Evolutionary conservation across 176 grass and related monocot genomes (phyloP), one percentile per base, ranked within the genome.

Genomic region (Oryza glumipatula): DNA sequence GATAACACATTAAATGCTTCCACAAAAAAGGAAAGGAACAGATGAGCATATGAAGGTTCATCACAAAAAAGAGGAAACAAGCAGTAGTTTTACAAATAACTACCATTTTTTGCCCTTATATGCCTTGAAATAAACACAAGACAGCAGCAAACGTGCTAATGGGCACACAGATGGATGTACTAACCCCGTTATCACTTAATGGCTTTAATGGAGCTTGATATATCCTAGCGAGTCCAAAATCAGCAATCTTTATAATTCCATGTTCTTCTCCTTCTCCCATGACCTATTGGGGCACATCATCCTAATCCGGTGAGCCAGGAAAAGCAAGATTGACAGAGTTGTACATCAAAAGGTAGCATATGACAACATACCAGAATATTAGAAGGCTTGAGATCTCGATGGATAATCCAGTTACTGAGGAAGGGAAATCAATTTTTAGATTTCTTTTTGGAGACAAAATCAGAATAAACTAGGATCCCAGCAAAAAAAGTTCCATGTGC

Each of bases 151-250:
- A 5, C 23, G 12, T 41, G 24, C 24, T 58, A 74, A 80, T 5
- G 19, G 32, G n/a, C 19, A 78, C n/a, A 35, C 8, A 74, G 49
- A 86, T 65, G 51, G 41, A 75, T 9, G 28, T 56, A 67, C 68
- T 68, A 81, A 98, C 96, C 88, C 96, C 96, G 63, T 98, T 98
- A 80, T 98, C 96, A 94, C 84, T 88, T 82, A 98, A 90, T 80
- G 96, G 91, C 83, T 98, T 98, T 54, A 98, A 76, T 16, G 96
- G 96, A 96, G 96, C 96, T 96, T 98, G 96, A 80, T 99, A 99
- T 86, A 99, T 94, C 85, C 96, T 92, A 67, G 96, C 96, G 79
- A 99, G 93, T 78, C 96, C 96, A 90, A 99, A 99, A 87, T 99
- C 96, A 79, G 91, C 96, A 79, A 99, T 96, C 85, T 99, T 99